Evolutionary conservation across 1,284 basidiomycete species (phyloP), one percentile per base, ranked within the genome.

Genomic region (Tilletia caries): DNA sequence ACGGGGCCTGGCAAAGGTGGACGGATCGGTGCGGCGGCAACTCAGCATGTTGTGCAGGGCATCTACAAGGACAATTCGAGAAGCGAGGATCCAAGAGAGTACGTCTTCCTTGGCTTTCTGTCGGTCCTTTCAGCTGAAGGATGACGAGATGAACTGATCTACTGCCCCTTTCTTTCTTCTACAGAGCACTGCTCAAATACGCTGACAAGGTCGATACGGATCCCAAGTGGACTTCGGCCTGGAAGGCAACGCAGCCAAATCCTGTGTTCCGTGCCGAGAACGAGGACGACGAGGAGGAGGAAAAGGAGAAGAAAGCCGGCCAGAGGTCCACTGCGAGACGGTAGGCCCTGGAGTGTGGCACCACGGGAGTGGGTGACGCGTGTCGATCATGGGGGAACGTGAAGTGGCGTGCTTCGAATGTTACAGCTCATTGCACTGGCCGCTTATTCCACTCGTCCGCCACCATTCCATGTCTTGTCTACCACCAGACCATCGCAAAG

Each of bases 11-110:
- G 96, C 66, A 88, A 88, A 77, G 95, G 95, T 32, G 96, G 96
- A 60, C 86, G 95, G 34, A 92, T 99, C 62, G 96, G 96, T 27
- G 91, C 93, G 44, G 93, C 92, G 84, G 95, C 93, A 3, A 96
- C 92, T 64, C 93, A 96, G 76, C 92, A 95, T 79, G 89, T 97
- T 72, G 93, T 98, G 54, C 93, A 96, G 85, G 91, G 92, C 77
- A 85, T 98, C 81, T 93, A 94, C 68, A 32, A 65, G 1, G 52
- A 68, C 70, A 75, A 72, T 73, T 68, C 71, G 72, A 73, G 75
- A 65, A 72, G 65, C 75, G 71, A 80, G 62, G 86, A 98, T 91
- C 95, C 95, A 37, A 90, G 95, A 74, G 94, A 97, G 65, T 66
- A 34, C 62, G 64, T 66, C 2, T 2, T 4, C 13, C 25, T 5